Conservation (phyloP, 306 rosid species). For the Geum urbanum region DNA sequence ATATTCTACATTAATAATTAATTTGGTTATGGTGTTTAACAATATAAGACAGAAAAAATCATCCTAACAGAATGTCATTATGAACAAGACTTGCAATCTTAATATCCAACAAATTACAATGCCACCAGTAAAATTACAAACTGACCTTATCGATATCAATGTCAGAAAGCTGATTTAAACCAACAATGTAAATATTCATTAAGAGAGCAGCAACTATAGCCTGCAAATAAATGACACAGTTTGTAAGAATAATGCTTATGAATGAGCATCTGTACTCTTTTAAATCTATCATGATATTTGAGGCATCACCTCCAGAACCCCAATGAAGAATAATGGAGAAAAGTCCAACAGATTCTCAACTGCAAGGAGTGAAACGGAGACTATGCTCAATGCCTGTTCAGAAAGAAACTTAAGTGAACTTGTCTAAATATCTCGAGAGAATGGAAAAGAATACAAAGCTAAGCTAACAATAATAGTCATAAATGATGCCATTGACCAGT, state of each 20-base stretch:
- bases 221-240: conserved; percentile 42
- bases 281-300: conserved; percentile 18
- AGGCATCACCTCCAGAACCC: conserved; percentile 71
- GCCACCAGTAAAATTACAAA: conserved; percentile 13
- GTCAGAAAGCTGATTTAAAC: conserved; percentile 88
- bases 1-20: neutral
- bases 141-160: conserved; percentile 90
- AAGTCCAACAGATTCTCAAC: conserved; percentile 65
- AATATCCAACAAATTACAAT: conserved; percentile 10
- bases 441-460: neutral
- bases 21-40: neutral
- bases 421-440: conserved; percentile 13
- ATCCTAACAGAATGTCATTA: neutral
- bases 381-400: conserved; percentile 79
- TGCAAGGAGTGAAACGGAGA: conserved; percentile 92
- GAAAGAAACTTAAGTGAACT: conserved; percentile 24
- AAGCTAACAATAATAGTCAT: neutral
- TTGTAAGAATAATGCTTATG: conserved; percentile 3
- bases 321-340: conserved; percentile 75
- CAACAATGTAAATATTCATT: conserved; percentile 90
- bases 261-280: neutral
- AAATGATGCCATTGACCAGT: conserved; percentile 4
- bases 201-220: conserved; percentile 88
- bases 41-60: neutral
- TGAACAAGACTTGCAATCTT: neutral